Evolutionary conservation across 495 filamentous ascomycete species (phyloP), one percentile per base, ranked within the genome.

Genomic region (Penicillium maclennaniae): DNA sequence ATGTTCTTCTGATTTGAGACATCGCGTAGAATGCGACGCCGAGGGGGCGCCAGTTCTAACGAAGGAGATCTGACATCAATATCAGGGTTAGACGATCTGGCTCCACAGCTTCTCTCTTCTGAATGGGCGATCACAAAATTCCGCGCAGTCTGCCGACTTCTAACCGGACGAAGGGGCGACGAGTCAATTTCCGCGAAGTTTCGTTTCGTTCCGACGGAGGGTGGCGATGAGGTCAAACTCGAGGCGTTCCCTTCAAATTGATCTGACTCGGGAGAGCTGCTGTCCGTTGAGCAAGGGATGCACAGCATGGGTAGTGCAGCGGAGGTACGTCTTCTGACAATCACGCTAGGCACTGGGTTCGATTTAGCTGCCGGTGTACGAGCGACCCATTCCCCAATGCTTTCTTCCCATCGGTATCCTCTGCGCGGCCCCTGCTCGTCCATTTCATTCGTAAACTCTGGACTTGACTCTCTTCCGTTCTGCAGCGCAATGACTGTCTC

Each of bases 371-470:
- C 66, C 6, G 78, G 78, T 15, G 76, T 80, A 34, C 68, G 70
- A 40, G 68, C 71, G 42, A 81, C 71, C 79, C 79, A 81, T 51
- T 81, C 79, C 31, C 72, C 74, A 59, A 81, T 79, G 39, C 74
- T 74, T 49, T 80, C 77, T 57, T 82, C 79, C 78, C 79, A 82
- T 41, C 74, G 72, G 48, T 71, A 82, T 12, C 64, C 69, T 16
- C 40, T 60, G 3, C 17, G 48, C 9, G 53, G 53, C 19, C 44
- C 46, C 27, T 53, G 49, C 27, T 47, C 31, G 7, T 53, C 50
- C n/a, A 48, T 20, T 55, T 64, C 47, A 53, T 67, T 31, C 17
- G 28, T 28, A 56, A 58, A 47, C 12, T 55, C 52, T 14, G 47
- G 43, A 21, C 43, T 47, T 8, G 44, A 37, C 15, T 53, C 28